A percentile compares a stretch with the other conserved stretches of the same genome.
phyloP scores from a whole-genome alignment of 805 yeast species.

The Kodamaea kaohsiungensis region DNA sequence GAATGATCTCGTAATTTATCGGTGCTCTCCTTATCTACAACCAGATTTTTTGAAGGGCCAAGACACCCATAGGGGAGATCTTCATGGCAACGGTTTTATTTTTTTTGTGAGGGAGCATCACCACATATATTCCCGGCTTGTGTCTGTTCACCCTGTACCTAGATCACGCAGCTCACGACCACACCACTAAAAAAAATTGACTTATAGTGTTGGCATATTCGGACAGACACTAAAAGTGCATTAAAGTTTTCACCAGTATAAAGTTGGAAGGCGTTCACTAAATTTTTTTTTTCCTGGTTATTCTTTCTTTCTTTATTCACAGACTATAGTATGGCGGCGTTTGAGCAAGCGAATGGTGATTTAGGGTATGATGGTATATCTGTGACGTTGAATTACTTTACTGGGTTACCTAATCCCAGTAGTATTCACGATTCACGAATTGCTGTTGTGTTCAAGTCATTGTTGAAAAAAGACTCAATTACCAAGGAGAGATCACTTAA shows the following conservation, averaged over 20 bases:
- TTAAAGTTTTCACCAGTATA: background rate
- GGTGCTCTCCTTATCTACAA: slow-evolving; percentile 2
- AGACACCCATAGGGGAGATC: background rate
- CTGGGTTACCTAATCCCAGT: slow-evolving; percentile 68
- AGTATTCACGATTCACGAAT: slow-evolving; percentile 40
- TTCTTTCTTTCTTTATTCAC: too few relatives aligned
- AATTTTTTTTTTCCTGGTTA: background rate
- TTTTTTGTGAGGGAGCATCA: background rate
- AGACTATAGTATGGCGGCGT: slow-evolving; percentile 5
- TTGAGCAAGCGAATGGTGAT: slow-evolving; percentile 5
- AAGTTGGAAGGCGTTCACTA: background rate
- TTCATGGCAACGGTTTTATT: background rate
- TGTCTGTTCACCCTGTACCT: background rate
- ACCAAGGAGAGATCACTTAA: slow-evolving; percentile 79
- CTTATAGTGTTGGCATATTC: background rate
- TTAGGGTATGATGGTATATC: slow-evolving; percentile 42
- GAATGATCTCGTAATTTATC: background rate
- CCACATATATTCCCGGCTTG: background rate
- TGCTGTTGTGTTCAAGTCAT: slow-evolving; percentile 68
- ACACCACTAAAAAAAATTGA: background rate
- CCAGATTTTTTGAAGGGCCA: background rate
- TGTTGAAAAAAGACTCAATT: slow-evolving; percentile 76
- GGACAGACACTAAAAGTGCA: background rate
- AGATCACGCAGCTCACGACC: background rate
- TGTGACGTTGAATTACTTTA: slow-evolving; percentile 66